Conservation (phyloP, 148 eudicot genomes). For the Heliosperma pusillum region DNA sequence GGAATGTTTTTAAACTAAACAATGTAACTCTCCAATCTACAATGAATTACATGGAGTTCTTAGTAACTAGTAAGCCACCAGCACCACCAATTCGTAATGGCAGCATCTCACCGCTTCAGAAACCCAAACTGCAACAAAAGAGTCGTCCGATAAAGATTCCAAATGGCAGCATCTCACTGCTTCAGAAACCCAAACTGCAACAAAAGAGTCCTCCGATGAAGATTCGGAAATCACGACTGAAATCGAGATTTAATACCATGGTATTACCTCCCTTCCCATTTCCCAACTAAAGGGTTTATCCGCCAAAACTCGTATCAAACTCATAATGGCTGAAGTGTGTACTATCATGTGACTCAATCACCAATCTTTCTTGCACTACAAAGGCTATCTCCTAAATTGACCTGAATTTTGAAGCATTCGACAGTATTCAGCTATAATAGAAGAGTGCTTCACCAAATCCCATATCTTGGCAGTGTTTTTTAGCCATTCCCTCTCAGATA, state of each 20-base stretch:
- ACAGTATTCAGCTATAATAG: constrained; percentile 58
- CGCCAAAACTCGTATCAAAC: neutral
- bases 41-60: neutral
- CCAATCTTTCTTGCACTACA: neutral
- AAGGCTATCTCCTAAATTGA: constrained; percentile 48
- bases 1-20: neutral
- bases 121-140: no score
- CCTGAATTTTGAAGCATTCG: constrained; percentile 63
- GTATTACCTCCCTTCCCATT: neutral
- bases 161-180: no score
- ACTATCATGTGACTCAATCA: no score
- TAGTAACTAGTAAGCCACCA: no score
- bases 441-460: constrained; percentile 72
- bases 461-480: constrained; percentile 84
- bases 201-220: neutral
- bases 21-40: neutral
- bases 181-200: no score
- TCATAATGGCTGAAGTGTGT: neutral
- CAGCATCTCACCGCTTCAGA: no score
- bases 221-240: neutral
- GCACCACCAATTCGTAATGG: no score
- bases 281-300: neutral
- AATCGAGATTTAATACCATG: neutral
- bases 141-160: no score
- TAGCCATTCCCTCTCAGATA: constrained; percentile 85